Evolutionary conservation across 306 rosid genomes (phyloP).

Genomic region (Quillaja saponaria): DNA sequence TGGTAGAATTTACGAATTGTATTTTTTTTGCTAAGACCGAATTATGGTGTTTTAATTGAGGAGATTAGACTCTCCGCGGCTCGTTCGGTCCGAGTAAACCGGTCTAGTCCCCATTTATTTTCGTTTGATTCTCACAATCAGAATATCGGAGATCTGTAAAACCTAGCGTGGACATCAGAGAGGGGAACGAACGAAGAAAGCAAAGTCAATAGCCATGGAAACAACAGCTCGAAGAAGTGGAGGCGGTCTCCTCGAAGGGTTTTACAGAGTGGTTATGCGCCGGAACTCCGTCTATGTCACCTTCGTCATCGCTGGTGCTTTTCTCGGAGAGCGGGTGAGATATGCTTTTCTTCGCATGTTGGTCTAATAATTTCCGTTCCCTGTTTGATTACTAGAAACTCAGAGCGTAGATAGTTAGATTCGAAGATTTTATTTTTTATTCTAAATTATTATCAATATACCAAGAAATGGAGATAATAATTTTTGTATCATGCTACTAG

Average conservation of each 20-base stretch:
- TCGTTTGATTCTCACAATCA: not conserved
- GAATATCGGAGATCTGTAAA: not conserved
- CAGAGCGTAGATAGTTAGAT: too few species aligned
- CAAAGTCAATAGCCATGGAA: conserved; percentile 48
- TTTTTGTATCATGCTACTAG: too few species aligned
- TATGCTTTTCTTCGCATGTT: too few species aligned
- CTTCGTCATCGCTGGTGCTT: conserved; percentile 90
- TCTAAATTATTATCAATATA: too few species aligned
- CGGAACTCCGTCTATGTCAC: conserved; percentile 84
- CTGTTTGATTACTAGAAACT: too few species aligned
- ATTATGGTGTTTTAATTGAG: too few species aligned
- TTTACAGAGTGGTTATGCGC: conserved; percentile 84
- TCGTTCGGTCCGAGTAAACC: conserved; percentile 16
- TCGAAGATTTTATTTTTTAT: too few species aligned
- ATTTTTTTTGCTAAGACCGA: too few species aligned
- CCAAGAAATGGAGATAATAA: too few species aligned
- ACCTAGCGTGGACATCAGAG: conserved; percentile 15
- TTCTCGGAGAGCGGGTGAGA: conserved; percentile 86
- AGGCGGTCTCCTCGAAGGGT: conserved; percentile 76
- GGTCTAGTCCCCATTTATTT: not conserved
- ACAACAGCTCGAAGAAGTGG: conserved; percentile 56
- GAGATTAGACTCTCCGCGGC: too few species aligned
- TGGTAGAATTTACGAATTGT: too few species aligned
- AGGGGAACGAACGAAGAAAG: not conserved
- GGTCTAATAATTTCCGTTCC: too few species aligned